Percentiles rank a stretch among this genome's conserved stretches.
phyloP scores from a whole-genome alignment of 345 rosid genomes.

The Psidium guajava region DNA sequence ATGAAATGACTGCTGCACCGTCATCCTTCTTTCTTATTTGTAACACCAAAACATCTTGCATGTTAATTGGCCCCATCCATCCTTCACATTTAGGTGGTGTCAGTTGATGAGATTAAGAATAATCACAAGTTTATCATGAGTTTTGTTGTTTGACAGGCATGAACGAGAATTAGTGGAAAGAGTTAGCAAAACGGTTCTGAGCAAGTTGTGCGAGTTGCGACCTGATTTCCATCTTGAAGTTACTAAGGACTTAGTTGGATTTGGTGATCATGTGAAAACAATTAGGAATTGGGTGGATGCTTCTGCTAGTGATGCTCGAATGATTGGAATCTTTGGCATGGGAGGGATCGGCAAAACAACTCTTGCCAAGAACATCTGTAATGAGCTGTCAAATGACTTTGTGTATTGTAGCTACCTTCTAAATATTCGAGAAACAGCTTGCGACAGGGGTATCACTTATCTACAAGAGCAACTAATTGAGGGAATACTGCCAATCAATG shows the following conservation, averaged over 20 bases:
- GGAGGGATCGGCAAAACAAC: slow-evolving; percentile 3
- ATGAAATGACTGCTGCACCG: not conserved
- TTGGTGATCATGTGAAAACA: too few relatives aligned
- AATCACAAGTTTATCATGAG: too few relatives aligned
- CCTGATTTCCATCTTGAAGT: too few relatives aligned
- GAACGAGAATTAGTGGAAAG: too few relatives aligned
- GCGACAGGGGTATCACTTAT: too few relatives aligned
- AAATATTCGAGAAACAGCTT: not conserved
- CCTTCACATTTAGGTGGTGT: not conserved
- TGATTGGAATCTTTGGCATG: slow-evolving; percentile 1
- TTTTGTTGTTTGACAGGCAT: too few relatives aligned
- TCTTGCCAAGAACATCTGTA: not conserved
- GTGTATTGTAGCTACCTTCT: not conserved
- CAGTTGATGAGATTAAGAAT: not conserved
- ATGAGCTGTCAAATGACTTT: not conserved
- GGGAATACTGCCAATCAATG: too few relatives aligned
- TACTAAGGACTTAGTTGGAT: too few relatives aligned
- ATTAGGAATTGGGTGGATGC: too few relatives aligned
- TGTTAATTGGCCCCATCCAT: not conserved
- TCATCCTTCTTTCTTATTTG: not conserved
- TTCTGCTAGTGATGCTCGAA: not conserved
- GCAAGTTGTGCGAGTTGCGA: too few relatives aligned
- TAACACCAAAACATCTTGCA: not conserved
- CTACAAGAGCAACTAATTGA: too few relatives aligned
- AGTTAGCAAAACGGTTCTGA: too few relatives aligned